Percentiles rank a stretch among this genome's conserved stretches.
Conservation (phyloP, 345 rosid genomes). For the Kernera saxatilis region DNA sequence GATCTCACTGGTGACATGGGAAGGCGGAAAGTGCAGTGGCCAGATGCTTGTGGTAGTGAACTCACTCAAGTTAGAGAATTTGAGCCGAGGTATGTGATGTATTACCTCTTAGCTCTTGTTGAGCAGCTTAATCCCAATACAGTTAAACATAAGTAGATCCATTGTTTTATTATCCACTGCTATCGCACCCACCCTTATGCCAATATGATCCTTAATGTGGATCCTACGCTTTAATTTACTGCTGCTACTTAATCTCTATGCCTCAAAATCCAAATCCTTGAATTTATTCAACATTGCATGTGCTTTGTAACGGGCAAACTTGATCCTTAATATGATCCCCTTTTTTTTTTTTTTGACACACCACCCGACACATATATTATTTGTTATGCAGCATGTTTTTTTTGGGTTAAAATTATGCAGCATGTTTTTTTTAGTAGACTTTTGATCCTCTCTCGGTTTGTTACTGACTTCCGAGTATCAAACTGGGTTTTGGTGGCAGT, state of each 20-base stretch:
- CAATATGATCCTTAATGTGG: not conserved
- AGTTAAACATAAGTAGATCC: not conserved
- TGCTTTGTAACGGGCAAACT: not conserved
- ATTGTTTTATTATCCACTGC: not conserved
- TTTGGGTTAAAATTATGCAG: too few relatives aligned
- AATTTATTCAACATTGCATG: not conserved
- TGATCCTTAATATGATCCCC: too few relatives aligned
- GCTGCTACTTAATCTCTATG: too few relatives aligned
- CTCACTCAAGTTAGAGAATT: slow-evolving; percentile 87
- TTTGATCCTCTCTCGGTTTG: too few relatives aligned
- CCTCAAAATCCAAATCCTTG: not conserved
- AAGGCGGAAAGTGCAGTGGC: slow-evolving; percentile 90
- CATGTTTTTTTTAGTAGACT: too few relatives aligned
- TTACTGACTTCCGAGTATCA: not conserved
- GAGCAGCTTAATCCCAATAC: not conserved
- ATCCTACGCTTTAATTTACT: not conserved
- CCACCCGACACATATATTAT: not conserved
- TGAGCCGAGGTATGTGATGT: slow-evolving; percentile 76
- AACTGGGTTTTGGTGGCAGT: slow-evolving; percentile 20
- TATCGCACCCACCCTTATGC: not conserved
- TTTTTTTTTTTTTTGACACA: too few relatives aligned
- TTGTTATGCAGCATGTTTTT: not conserved
- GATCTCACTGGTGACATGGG: slow-evolving; percentile 41
- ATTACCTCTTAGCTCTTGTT: not conserved
- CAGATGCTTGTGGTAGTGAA: slow-evolving; percentile 84